Percentiles rank a stretch among this genome's conserved stretches.
Conservation (phyloP, 768 basidiomycete genomes). For the Suillus luteus region DNA sequence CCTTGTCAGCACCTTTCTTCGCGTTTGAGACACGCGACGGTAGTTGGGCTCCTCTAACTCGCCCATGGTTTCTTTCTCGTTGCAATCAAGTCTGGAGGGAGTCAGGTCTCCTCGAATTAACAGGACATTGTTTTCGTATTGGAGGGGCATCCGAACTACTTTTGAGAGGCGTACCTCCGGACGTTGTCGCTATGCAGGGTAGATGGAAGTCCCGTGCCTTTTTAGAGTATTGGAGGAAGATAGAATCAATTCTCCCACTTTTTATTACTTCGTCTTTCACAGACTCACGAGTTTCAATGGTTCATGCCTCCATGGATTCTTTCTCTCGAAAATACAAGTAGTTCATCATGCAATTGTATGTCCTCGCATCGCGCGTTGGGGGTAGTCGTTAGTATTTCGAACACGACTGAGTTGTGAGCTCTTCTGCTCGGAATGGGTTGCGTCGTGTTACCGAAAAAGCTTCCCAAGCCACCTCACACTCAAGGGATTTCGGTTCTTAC, state of each 20-base stretch:
- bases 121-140: slow-evolving; percentile 32
- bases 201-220: slow-evolving; percentile 36
- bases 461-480: no score
- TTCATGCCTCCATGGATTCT: no score
- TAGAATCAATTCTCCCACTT: slow-evolving; percentile 25
- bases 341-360: no score
- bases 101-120: background rate
- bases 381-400: no score
- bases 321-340: no score
- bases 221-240: slow-evolving; percentile 30
- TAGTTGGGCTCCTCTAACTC: background rate
- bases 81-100: background rate
- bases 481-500: no score
- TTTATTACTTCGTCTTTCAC: background rate
- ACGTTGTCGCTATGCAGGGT: slow-evolving; percentile 31
- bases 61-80: background rate
- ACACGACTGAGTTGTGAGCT: no score
- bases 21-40: background rate
- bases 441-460: no score
- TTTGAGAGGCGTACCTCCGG: slow-evolving; percentile 30
- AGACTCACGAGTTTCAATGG: no score
- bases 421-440: no score
- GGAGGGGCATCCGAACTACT: slow-evolving; percentile 32
- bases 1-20: background rate
- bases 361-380: no score